Percentiles rank a stretch among this genome's conserved stretches.
Evolutionary conservation across 2,329 filamentous ascomycete species (phyloP).

Genomic region (Colletotrichum limetticola): DNA sequence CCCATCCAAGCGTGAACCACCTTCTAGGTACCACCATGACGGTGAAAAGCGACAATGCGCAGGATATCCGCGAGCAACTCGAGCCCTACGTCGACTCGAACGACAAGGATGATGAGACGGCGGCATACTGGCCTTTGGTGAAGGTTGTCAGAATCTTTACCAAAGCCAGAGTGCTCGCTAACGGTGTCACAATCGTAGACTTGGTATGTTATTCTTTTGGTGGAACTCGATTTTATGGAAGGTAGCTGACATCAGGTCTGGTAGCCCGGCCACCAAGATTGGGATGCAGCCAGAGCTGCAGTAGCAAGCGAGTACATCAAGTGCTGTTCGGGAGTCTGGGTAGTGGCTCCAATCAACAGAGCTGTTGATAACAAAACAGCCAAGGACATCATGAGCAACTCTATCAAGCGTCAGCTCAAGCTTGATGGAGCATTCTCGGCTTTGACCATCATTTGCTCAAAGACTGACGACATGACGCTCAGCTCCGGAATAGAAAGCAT

Average conservation of each 20-base stretch:
- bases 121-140: conserved; percentile 56
- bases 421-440: conserved; percentile 65
- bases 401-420: conserved; percentile 68
- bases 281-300: conserved; percentile 67
- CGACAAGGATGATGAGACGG: background rate
- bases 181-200: background rate
- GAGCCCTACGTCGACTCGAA: conserved; percentile 5
- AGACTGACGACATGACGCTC: conserved; percentile 67
- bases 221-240: rapidly evolving
- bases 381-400: conserved; percentile 65
- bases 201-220: background rate
- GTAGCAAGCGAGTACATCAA: conserved; percentile 70
- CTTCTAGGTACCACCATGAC: background rate
- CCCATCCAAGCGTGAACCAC: background rate
- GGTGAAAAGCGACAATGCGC: background rate
- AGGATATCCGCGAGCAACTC: background rate
- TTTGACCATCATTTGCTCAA: conserved; percentile 71
- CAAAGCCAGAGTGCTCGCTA: background rate
- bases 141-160: conserved; percentile 14
- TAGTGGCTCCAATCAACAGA: conserved; percentile 69
- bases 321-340: conserved; percentile 68
- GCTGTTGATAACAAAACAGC: conserved; percentile 70
- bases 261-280: conserved; percentile 66
- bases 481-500: conserved; percentile 41
- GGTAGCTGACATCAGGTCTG: conserved; percentile 10